phyloP scores from a whole-genome alignment of 2,329 filamentous ascomycete genomes.

The Zymoseptoria pseudotritici region DNA sequence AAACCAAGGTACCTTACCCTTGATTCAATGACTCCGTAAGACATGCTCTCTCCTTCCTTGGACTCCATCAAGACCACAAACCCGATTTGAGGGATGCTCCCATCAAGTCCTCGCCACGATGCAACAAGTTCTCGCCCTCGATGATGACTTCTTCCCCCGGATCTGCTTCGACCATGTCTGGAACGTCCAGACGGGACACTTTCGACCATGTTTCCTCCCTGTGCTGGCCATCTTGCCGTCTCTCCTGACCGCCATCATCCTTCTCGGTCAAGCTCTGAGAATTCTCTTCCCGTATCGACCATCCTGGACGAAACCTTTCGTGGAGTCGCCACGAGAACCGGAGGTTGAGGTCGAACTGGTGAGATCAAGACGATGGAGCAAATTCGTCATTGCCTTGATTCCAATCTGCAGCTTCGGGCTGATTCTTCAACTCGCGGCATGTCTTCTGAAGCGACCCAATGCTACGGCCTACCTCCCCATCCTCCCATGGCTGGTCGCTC shows the following conservation, averaged over 20 bases:
- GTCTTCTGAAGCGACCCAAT: neutral
- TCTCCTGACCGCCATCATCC: conserved; percentile 30
- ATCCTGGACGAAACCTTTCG: conserved; percentile 46
- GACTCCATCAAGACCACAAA: neutral
- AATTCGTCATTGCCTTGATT: conserved; percentile 13
- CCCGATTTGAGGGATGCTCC: neutral
- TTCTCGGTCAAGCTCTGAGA: conserved; percentile 31
- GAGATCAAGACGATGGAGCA: conserved; percentile 25
- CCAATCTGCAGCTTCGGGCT: conserved; percentile 14
- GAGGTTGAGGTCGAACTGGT: conserved; percentile 21
- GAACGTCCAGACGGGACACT: conserved; percentile 33
- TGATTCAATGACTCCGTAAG: neutral
- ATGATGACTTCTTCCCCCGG: neutral
- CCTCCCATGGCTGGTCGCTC: conserved; percentile 20
- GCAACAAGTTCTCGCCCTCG: neutral
- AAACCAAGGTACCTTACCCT: too few relatives aligned
- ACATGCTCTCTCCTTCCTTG: neutral
- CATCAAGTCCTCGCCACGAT: neutral
- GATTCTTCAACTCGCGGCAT: conserved; percentile 13
- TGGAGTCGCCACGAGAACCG: conserved; percentile 26
- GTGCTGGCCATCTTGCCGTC: conserved; percentile 33
- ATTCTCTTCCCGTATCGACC: conserved; percentile 34
- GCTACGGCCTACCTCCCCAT: conserved; percentile 8
- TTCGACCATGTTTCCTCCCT: conserved; percentile 36
- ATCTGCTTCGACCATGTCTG: conserved; percentile 23